Conservation (phyloP, 164 flowering plant genomes). For the Vitis rotundifolia region DNA sequence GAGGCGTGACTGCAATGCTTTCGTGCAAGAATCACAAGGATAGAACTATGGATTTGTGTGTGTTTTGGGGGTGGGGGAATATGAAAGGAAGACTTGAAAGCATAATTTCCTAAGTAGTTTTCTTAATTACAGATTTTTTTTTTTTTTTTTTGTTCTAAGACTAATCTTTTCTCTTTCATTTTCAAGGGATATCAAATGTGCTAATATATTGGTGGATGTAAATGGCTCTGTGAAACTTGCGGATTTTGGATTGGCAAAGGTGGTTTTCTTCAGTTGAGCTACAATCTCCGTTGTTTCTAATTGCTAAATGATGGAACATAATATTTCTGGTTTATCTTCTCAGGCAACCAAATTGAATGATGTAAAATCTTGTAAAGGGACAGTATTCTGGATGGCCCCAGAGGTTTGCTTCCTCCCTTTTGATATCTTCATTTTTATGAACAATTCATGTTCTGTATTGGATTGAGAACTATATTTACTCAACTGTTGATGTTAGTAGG, state of each 20-base stretch:
- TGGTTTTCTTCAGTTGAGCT: neutral
- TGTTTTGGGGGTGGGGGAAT: too few relatives aligned
- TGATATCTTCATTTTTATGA: too few relatives aligned
- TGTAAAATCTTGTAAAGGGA: conserved; percentile 47
- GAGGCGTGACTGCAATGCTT: too few relatives aligned
- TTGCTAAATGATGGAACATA: neutral
- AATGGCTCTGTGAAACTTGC: conserved; percentile 47
- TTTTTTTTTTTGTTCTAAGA: neutral
- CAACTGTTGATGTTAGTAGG: too few relatives aligned
- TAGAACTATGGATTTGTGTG: too few relatives aligned
- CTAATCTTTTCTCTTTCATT: neutral
- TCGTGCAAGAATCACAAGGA: too few relatives aligned
- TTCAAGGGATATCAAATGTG: conserved; percentile 47
- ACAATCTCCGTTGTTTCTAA: neutral
- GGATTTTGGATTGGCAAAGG: conserved; percentile 44
- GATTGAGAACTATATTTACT: too few relatives aligned
- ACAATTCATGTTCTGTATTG: too few relatives aligned
- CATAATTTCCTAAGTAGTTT: too few relatives aligned
- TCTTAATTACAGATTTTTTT: too few relatives aligned
- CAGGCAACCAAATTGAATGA: conserved; percentile 47
- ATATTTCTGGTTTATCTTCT: neutral
- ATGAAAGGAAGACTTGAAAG: too few relatives aligned
- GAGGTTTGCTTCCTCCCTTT: conserved; percentile 28
- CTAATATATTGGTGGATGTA: conserved; percentile 47
- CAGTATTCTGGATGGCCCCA: conserved; percentile 52